phyloP scores from a whole-genome alignment of 2,329 filamentous ascomycete species.

The Volutella citrinella region DNA sequence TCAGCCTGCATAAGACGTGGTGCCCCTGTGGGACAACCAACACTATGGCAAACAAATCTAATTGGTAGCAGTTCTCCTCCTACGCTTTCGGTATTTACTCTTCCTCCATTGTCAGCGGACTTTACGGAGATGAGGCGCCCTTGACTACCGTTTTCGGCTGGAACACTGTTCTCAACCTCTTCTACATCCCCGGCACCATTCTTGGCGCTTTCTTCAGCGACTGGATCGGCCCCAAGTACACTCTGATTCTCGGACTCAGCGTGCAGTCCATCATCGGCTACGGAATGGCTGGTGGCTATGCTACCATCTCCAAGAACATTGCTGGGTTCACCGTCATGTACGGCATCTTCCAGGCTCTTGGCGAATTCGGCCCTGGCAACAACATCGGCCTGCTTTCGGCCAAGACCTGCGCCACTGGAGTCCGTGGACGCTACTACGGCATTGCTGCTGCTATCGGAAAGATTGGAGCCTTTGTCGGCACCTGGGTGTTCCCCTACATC shows the following conservation, averaged over 20 bases:
- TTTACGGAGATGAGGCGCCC: constrained; percentile 56
- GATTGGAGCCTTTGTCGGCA: constrained; percentile 81
- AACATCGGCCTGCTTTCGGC: constrained; percentile 86
- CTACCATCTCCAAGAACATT: constrained; percentile 56
- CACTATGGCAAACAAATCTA: too few species aligned
- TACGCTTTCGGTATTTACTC: constrained; percentile 89
- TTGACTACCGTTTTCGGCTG: constrained; percentile 81
- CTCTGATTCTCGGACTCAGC: constrained; percentile 67
- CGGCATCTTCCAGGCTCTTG: constrained; percentile 36
- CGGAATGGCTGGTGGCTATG: constrained; percentile 81
- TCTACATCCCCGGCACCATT: constrained; percentile 82
- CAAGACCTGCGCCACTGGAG: constrained; percentile 83
- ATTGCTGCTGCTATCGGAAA: constrained; percentile 73
- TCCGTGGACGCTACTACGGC: constrained; percentile 73
- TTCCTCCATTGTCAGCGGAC: constrained; percentile 65
- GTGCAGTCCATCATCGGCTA: constrained; percentile 79
- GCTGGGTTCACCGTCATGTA: constrained; percentile 37
- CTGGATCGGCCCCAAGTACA: constrained; percentile 72
- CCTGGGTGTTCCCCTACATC: constrained; percentile 76
- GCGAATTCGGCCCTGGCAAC: constrained; percentile 74
- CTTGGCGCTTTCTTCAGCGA: constrained; percentile 76
- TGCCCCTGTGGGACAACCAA: too few species aligned
- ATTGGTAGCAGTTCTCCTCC: constrained; percentile 58
- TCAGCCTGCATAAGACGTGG: too few species aligned
- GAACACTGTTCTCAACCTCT: constrained; percentile 84